These are phyloP conservation scores for Aspergillus sp. DNA, from an alignment of 2,329 filamentous ascomycete species.

Conservation along the genomic window DNA sequence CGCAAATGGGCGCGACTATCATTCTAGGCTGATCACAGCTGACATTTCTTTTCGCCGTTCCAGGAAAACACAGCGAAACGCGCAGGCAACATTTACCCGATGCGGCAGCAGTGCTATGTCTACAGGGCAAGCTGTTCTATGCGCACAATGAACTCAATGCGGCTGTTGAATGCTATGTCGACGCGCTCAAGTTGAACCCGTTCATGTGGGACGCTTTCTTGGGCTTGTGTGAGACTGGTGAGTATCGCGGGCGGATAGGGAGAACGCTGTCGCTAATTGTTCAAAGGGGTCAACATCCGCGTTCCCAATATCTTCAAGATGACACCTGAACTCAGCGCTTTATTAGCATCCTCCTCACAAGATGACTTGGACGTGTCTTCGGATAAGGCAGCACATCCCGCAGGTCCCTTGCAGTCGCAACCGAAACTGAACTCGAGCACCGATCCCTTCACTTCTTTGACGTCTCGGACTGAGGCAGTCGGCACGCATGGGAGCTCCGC, in stretches of 20 bases:
- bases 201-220: conserved; percentile 99
- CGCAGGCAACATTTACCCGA: conserved; percentile 76
- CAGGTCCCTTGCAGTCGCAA: conserved; percentile 40
- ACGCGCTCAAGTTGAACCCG: conserved; percentile 84
- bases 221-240: conserved; percentile 76
- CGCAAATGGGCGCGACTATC: background rate
- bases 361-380: conserved; percentile 32
- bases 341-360: conserved; percentile 44
- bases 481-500: conserved; percentile 45
- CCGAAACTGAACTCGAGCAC: conserved; percentile 38
- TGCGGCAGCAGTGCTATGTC: conserved; percentile 76
- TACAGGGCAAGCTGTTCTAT: conserved; percentile 85
- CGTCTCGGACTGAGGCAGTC: conserved; percentile 36
- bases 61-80: conserved; percentile 73
- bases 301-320: conserved; percentile 84
- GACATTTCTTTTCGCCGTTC: conserved; percentile 3
- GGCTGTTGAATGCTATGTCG: conserved; percentile 83
- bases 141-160: conserved; percentile 78
- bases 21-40: conserved; percentile 3
- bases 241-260: conserved; percentile 16
- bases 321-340: conserved; percentile 62
- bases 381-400: conserved; percentile 37
- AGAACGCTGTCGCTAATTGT: background rate
- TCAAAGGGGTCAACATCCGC: conserved; percentile 73
- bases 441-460: conserved; percentile 47